Evolutionary conservation across 306 rosid species (phyloP), one percentile per base, ranked within the genome.

Genomic region (Ormosia emarginata): DNA sequence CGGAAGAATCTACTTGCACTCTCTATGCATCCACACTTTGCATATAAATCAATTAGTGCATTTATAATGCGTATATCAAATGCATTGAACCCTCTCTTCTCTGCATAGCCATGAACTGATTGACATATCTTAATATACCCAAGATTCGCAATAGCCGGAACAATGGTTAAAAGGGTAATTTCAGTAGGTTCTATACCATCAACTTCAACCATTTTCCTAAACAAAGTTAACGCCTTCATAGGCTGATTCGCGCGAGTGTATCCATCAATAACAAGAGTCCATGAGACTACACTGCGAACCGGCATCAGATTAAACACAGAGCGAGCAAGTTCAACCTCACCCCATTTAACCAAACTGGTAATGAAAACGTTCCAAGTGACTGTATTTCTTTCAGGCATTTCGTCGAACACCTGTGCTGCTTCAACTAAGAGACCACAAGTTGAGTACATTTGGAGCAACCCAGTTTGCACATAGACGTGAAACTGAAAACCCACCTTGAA

Each of bases 331-430:
- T 75, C 78, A 79, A 93, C 83, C 83, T 93, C 86, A 47, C 92
- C 90, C 87, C 91, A 83, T 80, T 82, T 89, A 5, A 84, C 32
- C 82, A 91, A 88, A 76, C 94, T 90, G 6, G 85, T 72, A 62
- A 93, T 86, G 75, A 87, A 79, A 64, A 90, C 94, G 86, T 93
- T 93, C 92, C 97, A 93, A n/a, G 89, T 88, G 37, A 92, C 91
- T 2, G 52, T 49, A 75, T 55, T 92, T 72, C 87, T 85, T 0
- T 83, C 74, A 8, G 91, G 88, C 91, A 91, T 92, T 80, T 88
- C 84, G 1, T 86, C 56, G 40, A 92, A 92, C 89, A 91, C 85
- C 10, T 84, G 70, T 1, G 65, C 58, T 0, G 97, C 95, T 2
- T 81, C 82, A 46, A 75, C 41, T 41, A 92, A 66, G 46, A 79